phyloP scores from a whole-genome alignment of 345 rosid species.

The Linum trigynum region DNA sequence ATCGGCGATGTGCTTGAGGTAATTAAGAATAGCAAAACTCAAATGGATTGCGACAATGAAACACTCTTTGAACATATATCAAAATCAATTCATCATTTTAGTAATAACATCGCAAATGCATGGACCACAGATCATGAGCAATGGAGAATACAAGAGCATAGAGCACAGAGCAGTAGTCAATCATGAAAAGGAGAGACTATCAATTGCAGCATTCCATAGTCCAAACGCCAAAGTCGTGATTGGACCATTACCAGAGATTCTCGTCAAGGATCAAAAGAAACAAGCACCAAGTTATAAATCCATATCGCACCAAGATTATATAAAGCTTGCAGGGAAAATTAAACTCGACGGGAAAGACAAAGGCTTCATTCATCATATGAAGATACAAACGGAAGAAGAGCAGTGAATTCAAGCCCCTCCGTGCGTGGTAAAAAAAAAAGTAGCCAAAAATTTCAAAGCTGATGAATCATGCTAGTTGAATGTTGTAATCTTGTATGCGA shows the following conservation, averaged over 20 bases:
- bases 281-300: neutral
- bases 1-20: slow-evolving; percentile 33
- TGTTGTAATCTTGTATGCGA: too few species aligned
- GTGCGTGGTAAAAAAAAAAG: too few species aligned
- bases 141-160: slow-evolving; percentile 5
- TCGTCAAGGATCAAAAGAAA: neutral
- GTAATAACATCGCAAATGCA: too few species aligned
- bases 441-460: too few species aligned
- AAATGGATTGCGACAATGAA: neutral
- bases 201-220: neutral
- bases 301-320: neutral
- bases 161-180: neutral
- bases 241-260: neutral
- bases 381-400: too few species aligned
- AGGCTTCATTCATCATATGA: neutral
- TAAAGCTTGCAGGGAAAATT: neutral
- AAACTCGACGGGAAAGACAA: neutral
- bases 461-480: too few species aligned
- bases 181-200: neutral
- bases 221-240: neutral
- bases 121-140: neutral
- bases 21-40: neutral
- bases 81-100: neutral
- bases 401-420: too few species aligned
- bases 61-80: neutral